A percentile compares a stretch with the other conserved stretches of the same genome.
Conservation (phyloP, 2,329 filamentous ascomycete species). For the Amylocarpus encephaloides region DNA sequence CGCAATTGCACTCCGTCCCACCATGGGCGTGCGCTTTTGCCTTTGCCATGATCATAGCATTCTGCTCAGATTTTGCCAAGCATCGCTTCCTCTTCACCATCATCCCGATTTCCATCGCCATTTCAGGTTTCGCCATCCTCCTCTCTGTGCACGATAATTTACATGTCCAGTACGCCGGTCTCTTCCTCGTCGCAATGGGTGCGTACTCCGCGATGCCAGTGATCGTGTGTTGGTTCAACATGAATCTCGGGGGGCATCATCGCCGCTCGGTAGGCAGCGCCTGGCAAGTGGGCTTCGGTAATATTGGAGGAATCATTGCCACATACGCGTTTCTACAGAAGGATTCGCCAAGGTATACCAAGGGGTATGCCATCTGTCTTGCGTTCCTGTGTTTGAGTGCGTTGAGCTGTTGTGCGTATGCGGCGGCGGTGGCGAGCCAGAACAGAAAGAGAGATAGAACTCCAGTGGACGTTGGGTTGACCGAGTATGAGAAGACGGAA, state of each 20-base stretch:
- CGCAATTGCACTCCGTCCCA: slow-evolving; percentile 45
- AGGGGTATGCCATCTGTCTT: slow-evolving; percentile 72
- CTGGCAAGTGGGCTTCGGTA: slow-evolving; percentile 75
- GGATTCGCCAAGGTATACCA: slow-evolving; percentile 63
- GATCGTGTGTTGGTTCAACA: slow-evolving; percentile 75
- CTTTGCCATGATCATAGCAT: slow-evolving; percentile 71
- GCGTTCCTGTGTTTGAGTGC: slow-evolving; percentile 65
- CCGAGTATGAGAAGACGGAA: slow-evolving; percentile 53
- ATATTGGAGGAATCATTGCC: slow-evolving; percentile 72
- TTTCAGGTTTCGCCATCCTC: slow-evolving; percentile 71
- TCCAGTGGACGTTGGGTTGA: slow-evolving; percentile 42
- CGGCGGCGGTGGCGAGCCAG: slow-evolving; percentile 47
- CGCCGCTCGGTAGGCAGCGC: slow-evolving; percentile 64
- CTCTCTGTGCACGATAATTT: slow-evolving; percentile 63
- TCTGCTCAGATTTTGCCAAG: slow-evolving; percentile 60
- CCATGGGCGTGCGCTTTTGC: slow-evolving; percentile 68
- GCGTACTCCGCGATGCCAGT: slow-evolving; percentile 87
- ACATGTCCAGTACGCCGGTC: slow-evolving; percentile 64
- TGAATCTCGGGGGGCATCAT: slow-evolving; percentile 70
- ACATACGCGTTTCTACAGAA: slow-evolving; percentile 61
- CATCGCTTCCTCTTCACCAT: slow-evolving; percentile 74
- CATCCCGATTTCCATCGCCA: slow-evolving; percentile 59
- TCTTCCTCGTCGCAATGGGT: slow-evolving; percentile 77
- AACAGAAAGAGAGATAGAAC: slow-evolving; percentile 53
- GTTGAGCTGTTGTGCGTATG: slow-evolving; percentile 55